Evolutionary conservation across 352 stramenopile species (phyloP).

Genomic region (Achlya hypogyna): DNA sequence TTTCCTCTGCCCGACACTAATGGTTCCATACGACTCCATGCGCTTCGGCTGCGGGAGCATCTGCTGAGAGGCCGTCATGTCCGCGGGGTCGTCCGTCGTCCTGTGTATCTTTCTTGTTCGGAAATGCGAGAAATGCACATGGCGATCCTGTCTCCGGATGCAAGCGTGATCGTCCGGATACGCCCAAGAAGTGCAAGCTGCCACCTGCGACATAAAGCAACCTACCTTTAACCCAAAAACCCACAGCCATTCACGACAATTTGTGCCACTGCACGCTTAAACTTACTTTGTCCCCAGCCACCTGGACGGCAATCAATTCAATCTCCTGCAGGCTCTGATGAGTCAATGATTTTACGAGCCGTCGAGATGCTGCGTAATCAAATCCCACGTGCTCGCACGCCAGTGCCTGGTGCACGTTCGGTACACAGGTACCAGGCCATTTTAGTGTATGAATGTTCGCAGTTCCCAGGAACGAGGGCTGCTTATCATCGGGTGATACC

Average conservation of each 20-base stretch:
- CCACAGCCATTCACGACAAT: not conserved
- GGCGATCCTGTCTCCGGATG: not conserved
- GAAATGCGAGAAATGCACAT: not conserved
- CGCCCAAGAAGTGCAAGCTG: not conserved
- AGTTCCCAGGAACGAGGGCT: too few species aligned
- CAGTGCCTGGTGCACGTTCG: too few species aligned
- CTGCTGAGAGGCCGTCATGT: not conserved
- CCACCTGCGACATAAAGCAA: not conserved
- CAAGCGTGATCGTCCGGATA: not conserved
- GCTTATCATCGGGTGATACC: too few species aligned
- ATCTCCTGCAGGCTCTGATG: not conserved
- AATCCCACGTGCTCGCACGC: too few species aligned
- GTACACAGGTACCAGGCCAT: too few species aligned
- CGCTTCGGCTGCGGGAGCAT: not conserved
- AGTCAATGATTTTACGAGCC: not conserved
- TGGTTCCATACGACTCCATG: constrained; percentile 10
- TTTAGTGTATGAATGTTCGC: too few species aligned
- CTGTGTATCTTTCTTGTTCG: not conserved
- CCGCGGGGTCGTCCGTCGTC: not conserved
- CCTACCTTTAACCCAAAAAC: not conserved
- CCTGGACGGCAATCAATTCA: too few species aligned
- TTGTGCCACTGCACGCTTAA: not conserved
- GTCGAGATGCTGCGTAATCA: too few species aligned
- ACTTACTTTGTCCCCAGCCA: not conserved
- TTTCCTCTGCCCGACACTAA: not conserved